Base-by-base conservation (phyloP, 352 stramenopile genomes). In the Globisporangium orthogonon region DNA sequence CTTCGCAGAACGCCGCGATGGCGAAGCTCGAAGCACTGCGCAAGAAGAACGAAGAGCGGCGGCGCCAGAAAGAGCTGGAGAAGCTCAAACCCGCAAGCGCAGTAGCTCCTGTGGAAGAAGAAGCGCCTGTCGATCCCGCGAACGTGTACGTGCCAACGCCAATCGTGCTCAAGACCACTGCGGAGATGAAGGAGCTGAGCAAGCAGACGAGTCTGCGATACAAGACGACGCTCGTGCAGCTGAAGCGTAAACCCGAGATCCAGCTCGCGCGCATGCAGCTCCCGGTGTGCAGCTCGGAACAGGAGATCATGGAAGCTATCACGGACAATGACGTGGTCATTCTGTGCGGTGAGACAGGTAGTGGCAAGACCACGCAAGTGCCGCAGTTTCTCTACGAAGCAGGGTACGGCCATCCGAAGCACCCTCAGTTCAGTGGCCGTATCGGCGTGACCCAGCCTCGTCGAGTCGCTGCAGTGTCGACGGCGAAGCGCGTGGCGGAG, bases 261-360 rank as follows among this genome's bases (percentile, higher is more conserved):
- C 73, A 97, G 62, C 65, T 96, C 57, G 74, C 74, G 39, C 89
- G 97, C 52, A 98, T 96, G 77, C 81, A 98, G 71, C 80, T 99
- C 35, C 97, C 97, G 3, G 96, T 99, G 39, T 98, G 94, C 63
- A 89, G 79, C 30, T 99, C 98, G 62, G 97, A 99, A 71, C 97
- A 98, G 73, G 97, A 99, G 77, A 99, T 99, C 60, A 98, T 99
- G 76, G 97, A 99, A 65, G 82, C 95, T 0, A 96, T 99, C 54
- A 74, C 75, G 13, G 70, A 92, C 1, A 91, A 98, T 61, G 91
- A 98, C 66, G 96, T 98, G n/a, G 86, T 98, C 15, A 98, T 99
- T 50, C 58, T 99, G 7, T 99, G 96, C 65, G 96, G 94, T 66
- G 97, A 99, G 60, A 99, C 97, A 9, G 97, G 97, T 29, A 97